phyloP scores from a whole-genome alignment of 768 basidiomycete species.

The Termitomyces sp. region DNA sequence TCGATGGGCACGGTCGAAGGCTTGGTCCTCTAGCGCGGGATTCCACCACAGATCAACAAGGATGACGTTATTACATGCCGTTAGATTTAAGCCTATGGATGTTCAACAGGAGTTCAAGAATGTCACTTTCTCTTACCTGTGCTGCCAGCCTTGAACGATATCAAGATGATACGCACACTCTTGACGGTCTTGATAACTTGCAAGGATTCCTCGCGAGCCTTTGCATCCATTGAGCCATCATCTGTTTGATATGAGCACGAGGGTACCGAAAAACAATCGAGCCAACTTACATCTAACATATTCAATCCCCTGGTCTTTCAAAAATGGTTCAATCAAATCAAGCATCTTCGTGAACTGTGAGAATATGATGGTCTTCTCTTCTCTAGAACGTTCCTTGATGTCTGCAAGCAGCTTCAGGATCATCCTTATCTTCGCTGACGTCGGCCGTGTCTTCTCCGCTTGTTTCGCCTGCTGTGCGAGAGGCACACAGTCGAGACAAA shows the following conservation, averaged over 20 bases:
- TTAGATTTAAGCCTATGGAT: slow-evolving; percentile 73
- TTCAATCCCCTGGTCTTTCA: slow-evolving; percentile 58
- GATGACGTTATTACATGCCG: slow-evolving; percentile 92
- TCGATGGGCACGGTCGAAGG: slow-evolving; percentile 88
- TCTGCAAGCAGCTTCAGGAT: slow-evolving; percentile 65
- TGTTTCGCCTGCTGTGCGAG: slow-evolving; percentile 43
- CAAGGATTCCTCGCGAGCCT: slow-evolving; percentile 71
- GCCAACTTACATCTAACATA: slow-evolving; percentile 79
- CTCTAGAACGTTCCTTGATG: slow-evolving; percentile 51
- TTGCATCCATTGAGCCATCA: slow-evolving; percentile 81
- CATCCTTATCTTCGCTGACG: slow-evolving; percentile 86
- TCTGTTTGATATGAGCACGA: slow-evolving; percentile 42
- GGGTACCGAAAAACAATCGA: slow-evolving; percentile 2
- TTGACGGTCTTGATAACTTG: slow-evolving; percentile 61
- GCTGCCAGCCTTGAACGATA: slow-evolving; percentile 95
- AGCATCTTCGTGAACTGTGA: slow-evolving; percentile 90
- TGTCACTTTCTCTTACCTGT: slow-evolving; percentile 50
- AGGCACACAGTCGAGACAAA: slow-evolving; percentile 58
- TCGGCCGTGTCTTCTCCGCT: slow-evolving; percentile 51
- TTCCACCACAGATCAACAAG: slow-evolving; percentile 96
- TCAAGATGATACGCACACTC: slow-evolving; percentile 71
- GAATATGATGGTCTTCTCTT: slow-evolving; percentile 95
- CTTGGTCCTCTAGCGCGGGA: slow-evolving; percentile 89
- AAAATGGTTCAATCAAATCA: slow-evolving; percentile 81
- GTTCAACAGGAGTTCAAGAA: background rate